These are phyloP conservation scores for Gossypium anomalum DNA, from an alignment of 345 rosid species.

Conservation along the genomic window DNA sequence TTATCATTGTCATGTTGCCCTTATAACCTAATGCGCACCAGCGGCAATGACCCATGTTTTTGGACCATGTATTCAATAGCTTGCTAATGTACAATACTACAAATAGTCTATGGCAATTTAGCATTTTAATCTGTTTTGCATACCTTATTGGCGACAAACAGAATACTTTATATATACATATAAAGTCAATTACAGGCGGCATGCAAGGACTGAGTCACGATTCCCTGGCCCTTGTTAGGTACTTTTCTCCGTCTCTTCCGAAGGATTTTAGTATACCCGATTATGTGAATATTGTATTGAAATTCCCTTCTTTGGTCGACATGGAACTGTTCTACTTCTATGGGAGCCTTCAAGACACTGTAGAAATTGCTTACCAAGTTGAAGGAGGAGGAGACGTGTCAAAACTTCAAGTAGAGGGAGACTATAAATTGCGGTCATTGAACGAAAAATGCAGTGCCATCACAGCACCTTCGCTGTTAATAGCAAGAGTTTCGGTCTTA, in stretches of 20 bases:
- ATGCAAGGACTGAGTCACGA: background rate
- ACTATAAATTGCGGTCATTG: background rate
- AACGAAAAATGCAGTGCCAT: background rate
- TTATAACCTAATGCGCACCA: background rate
- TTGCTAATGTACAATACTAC: background rate
- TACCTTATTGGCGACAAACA: background rate
- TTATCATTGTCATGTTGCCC: conserved; percentile 2
- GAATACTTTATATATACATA: background rate
- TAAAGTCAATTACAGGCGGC: background rate
- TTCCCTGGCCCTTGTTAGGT: background rate
- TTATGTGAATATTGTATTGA: background rate
- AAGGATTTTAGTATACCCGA: background rate
- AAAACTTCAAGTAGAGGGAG: background rate
- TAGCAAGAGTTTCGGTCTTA: background rate
- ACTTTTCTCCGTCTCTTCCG: background rate
- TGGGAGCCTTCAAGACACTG: background rate
- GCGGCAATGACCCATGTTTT: background rate
- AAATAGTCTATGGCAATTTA: background rate
- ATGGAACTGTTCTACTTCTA: background rate
- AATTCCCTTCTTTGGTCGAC: background rate
- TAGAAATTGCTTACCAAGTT: background rate
- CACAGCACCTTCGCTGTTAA: background rate
- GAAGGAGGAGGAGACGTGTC: background rate
- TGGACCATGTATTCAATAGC: background rate
- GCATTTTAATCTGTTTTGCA: background rate